Conservation (phyloP, 768 basidiomycete species). For the Phaffia tasmanica region DNA sequence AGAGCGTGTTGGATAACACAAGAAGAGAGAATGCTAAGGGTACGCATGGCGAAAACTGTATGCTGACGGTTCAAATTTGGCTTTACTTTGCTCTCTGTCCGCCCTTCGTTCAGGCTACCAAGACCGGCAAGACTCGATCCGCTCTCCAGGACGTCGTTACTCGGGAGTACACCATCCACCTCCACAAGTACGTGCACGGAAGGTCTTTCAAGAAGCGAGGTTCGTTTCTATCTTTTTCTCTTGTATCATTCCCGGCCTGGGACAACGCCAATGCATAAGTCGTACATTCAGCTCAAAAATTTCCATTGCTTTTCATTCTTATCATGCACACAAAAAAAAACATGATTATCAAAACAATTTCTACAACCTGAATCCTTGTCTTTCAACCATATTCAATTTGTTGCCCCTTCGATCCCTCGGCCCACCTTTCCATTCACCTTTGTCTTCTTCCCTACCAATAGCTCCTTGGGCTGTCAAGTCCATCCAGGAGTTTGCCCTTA, state of each 20-base stretch:
- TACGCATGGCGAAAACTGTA: not conserved
- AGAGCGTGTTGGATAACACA: not conserved
- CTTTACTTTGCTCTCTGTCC: not conserved
- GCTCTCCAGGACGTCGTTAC: conserved; percentile 97
- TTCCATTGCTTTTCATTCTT: not conserved
- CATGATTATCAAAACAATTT: no score
- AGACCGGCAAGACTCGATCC: conserved; percentile 68
- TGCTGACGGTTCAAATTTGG: not conserved
- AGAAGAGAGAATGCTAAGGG: not conserved
- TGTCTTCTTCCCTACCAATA: conserved; percentile 27
- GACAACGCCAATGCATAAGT: not conserved
- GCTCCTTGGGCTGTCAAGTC: conserved; percentile 95
- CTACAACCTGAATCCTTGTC: not conserved
- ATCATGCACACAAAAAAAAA: no score
- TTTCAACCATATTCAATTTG: not conserved
- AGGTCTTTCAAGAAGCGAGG: conserved; percentile 87
- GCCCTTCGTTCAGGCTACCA: conserved; percentile 22
- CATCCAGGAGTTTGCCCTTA: conserved; percentile 78
- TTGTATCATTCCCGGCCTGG: not conserved
- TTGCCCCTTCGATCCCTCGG: not conserved
- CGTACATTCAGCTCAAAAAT: not conserved
- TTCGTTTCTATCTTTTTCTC: not conserved
- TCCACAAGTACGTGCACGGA: conserved; percentile 88
- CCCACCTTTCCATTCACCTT: not conserved
- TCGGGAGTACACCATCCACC: conserved; percentile 96